phyloP scores from a whole-genome alignment of 441 rosid genomes.

The Gossypium lobatum region DNA sequence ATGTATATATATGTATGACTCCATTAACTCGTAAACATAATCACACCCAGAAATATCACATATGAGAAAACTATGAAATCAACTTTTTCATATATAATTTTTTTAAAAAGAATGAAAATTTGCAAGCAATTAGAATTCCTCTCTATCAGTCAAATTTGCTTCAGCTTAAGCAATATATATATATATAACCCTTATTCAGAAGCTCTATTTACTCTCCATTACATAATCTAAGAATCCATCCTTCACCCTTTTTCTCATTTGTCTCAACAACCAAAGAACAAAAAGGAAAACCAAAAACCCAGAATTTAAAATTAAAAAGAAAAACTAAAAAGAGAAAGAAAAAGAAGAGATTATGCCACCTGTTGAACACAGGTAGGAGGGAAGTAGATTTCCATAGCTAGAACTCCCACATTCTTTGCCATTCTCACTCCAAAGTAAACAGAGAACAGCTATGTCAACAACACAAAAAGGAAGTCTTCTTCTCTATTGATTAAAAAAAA shows the following conservation, averaged over 20 bases:
- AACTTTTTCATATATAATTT: background rate
- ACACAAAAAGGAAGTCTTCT: background rate
- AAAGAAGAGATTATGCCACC: slow-evolving; percentile 29
- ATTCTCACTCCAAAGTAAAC: slow-evolving; percentile 21
- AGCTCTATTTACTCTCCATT: background rate
- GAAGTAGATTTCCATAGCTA: slow-evolving; percentile 88
- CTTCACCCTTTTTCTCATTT: background rate
- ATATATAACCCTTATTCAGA: background rate
- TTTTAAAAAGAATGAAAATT: background rate
- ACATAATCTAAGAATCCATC: background rate
- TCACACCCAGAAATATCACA: background rate
- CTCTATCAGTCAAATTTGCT: background rate
- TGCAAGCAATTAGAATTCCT: background rate
- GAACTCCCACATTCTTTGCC: slow-evolving; percentile 94
- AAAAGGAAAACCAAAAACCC: background rate
- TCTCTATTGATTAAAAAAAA: background rate
- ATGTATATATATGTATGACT: background rate
- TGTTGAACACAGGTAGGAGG: slow-evolving; percentile 96
- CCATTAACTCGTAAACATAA: background rate
- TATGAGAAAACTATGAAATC: background rate
- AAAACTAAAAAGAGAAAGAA: background rate
- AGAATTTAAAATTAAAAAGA: background rate
- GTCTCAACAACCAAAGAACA: background rate
- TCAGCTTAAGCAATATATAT: background rate
- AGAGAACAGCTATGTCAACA: background rate